Evolutionary conservation across 2,329 filamentous ascomycete species (phyloP).

Genomic region (Aspergillus viridinutans): DNA sequence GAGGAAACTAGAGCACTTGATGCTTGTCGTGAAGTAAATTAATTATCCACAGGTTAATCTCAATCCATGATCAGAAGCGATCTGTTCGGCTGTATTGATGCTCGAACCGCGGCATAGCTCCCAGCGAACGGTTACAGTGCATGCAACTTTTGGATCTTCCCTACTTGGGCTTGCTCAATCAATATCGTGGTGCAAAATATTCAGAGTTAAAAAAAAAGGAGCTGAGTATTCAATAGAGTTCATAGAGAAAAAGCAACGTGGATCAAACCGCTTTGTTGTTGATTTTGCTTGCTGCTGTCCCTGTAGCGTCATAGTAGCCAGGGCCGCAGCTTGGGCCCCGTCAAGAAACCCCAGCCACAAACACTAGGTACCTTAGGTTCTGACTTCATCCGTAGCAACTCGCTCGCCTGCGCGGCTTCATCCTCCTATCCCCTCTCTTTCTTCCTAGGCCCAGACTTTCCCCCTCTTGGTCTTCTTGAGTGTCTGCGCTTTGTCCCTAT

Average conservation of each 20-base stretch:
- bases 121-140: neutral
- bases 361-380: neutral
- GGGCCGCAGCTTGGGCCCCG: constrained; percentile 2
- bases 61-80: neutral
- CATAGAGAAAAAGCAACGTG: neutral
- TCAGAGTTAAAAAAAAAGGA: neutral
- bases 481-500: constrained; percentile 7
- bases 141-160: neutral
- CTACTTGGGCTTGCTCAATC: neutral
- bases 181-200: neutral
- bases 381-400: constrained; percentile 11
- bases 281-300: neutral
- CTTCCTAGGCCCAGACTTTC: constrained; percentile 1
- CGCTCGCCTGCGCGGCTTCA: neutral
- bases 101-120: neutral
- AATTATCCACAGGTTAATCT: neutral
- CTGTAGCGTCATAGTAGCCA: neutral
- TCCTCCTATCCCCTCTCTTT: constrained; percentile 2
- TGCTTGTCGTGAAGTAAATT: neutral
- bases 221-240: neutral
- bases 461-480: constrained; percentile 1
- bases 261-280: neutral
- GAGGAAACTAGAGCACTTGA: neutral
- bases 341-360: constrained; percentile 1
- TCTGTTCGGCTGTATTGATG: neutral